Evolutionary conservation across 2,329 filamentous ascomycete species (phyloP), one percentile per base, ranked within the genome.

Genomic region (Verticillium alfalfae): DNA sequence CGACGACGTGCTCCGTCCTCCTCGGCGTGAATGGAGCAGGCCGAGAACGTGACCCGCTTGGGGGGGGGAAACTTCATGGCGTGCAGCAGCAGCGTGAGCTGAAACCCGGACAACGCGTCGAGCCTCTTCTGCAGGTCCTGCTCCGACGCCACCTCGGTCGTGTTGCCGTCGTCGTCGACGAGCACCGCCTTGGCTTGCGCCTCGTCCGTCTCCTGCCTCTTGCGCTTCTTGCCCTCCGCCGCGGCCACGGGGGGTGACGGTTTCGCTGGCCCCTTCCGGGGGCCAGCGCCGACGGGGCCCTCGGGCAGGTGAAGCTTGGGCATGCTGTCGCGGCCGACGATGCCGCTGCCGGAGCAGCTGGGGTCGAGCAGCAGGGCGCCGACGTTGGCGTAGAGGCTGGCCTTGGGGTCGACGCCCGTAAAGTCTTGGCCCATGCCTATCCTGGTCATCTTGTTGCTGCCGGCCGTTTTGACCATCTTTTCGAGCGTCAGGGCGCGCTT

Each of bases 281-380:
- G 79, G 3, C 70, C 64, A 56, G 69, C 68, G 15, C 67, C 26
- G 34, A 68, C 67, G 2, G 72, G 68, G 16, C 69, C 65, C 39
- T 76, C 71, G 2, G 81, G 81, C 34, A 96, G 79, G 64, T 88
- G 81, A 49, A 95, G 74, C 65, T 84, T 76, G 5, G 92, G 87
- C 72, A 88, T 85, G 56, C 93, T 91, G 68, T 97, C 93, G 22
- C 95, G 85, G 2, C 93, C 92, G 31, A 97, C 87, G 61, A 99
- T 99, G 1, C 95, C 95, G 71, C 92, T 97, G 0, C 95, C 95
- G 1, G 93, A 97, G 72, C 95, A 99, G 72, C 92, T 97, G 0
- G 95, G 95, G 71, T 99, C 95, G 2, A 99, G 82, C 0, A 99
- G 81, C 49, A 99, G 79, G 8, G 89, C 90, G 0, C 87, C 86